These are phyloP conservation scores for Dichotomopilus funicola DNA, from an alignment of 2,329 filamentous ascomycete genomes.

Conservation along the genomic window DNA sequence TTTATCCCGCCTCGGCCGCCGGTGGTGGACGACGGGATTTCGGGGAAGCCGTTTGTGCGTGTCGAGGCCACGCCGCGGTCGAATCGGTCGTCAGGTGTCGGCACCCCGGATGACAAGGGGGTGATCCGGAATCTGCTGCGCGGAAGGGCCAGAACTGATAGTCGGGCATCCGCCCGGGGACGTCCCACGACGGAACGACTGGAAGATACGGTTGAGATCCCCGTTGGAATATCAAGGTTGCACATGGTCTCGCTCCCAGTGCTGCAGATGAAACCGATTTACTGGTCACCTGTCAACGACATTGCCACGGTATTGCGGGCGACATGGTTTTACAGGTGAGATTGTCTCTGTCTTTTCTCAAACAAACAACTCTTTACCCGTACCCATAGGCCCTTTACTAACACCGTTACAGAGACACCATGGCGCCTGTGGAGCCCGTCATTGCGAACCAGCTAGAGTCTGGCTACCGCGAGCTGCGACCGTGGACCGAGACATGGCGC, in stretches of 20 bases:
- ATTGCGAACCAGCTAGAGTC: slow-evolving; percentile 89
- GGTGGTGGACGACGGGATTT: slow-evolving; percentile 38
- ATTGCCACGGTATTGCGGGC: slow-evolving; percentile 74
- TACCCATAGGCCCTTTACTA: slow-evolving; percentile 1
- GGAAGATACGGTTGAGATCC: slow-evolving; percentile 48
- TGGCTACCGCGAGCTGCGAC: slow-evolving; percentile 79
- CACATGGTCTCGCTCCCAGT: slow-evolving; percentile 81
- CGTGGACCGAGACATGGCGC: slow-evolving; percentile 87
- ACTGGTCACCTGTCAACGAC: slow-evolving; percentile 93
- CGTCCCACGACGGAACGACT: slow-evolving; percentile 1
- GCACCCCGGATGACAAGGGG: slow-evolving; percentile 19
- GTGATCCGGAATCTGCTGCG: background rate
- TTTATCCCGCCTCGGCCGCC: slow-evolving; percentile 12
- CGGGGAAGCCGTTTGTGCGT: slow-evolving; percentile 48
- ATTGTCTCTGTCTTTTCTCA: background rate
- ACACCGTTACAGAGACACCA: slow-evolving; percentile 56
- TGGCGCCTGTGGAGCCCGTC: slow-evolving; percentile 77
- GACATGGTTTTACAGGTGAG: slow-evolving; percentile 88
- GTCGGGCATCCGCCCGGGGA: slow-evolving; percentile 11
- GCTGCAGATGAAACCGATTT: slow-evolving; percentile 89
- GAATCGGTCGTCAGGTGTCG: slow-evolving; percentile 14
- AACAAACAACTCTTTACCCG: no score
- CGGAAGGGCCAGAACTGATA: slow-evolving; percentile 20
- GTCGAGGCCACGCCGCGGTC: slow-evolving; percentile 29
- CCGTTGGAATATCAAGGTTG: slow-evolving; percentile 83